Conservation (phyloP, 1,139 yeast species). For the Saccharomycopsis phalli region DNA sequence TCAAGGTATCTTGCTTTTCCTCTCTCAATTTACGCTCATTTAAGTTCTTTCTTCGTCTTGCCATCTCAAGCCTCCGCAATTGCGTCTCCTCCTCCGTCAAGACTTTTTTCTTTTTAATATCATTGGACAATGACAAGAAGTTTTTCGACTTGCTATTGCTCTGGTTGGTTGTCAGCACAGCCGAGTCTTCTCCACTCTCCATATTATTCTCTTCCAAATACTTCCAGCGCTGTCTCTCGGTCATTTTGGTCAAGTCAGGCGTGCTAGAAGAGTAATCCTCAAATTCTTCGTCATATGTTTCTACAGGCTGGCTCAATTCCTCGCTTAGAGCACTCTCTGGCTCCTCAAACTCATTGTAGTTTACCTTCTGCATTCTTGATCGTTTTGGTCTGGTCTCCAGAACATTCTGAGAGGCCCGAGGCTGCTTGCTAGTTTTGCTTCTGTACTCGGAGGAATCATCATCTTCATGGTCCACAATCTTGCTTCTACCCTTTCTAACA, state of each 20-base stretch:
- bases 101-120: slow-evolving; percentile 34
- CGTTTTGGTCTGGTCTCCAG: slow-evolving; percentile 7
- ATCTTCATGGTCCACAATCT: slow-evolving; percentile 11
- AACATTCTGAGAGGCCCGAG: background rate
- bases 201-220: slow-evolving; percentile 30
- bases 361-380: slow-evolving; percentile 10
- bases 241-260: slow-evolving; percentile 44
- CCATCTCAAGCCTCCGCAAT: slow-evolving; percentile 74
- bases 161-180: slow-evolving; percentile 17
- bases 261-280: slow-evolving; percentile 19
- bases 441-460: slow-evolving; percentile 5
- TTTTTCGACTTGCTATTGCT: slow-evolving; percentile 25
- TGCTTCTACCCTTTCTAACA: slow-evolving; percentile 3
- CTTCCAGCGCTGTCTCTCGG: slow-evolving; percentile 52
- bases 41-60: slow-evolving; percentile 80
- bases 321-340: slow-evolving; percentile 20
- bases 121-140: slow-evolving; percentile 30
- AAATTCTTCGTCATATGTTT: slow-evolving; percentile 17
- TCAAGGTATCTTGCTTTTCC: slow-evolving; percentile 85
- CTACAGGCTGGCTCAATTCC: slow-evolving; percentile 21
- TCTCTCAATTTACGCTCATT: slow-evolving; percentile 79
- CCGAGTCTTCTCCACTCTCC: slow-evolving; percentile 22
- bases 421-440: background rate
- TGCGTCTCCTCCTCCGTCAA: slow-evolving; percentile 82
- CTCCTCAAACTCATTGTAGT: slow-evolving; percentile 21